Evolutionary conservation across 106 monocot genomes (phyloP).

Genomic region (Hemerocallis citrina): DNA sequence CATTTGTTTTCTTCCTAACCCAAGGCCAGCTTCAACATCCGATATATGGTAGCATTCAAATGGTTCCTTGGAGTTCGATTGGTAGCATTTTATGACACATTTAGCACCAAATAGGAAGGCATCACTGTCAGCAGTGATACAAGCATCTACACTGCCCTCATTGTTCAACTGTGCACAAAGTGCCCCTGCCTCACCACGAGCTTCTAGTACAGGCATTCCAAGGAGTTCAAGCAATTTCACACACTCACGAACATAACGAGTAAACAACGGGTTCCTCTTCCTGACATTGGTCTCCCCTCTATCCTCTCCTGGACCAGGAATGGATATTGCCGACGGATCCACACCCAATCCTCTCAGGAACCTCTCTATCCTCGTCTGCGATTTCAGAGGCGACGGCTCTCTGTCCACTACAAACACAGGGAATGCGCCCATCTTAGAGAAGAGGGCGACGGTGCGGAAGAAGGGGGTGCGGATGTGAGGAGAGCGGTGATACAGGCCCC

Average conservation of each 20-base stretch:
- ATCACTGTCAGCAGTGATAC: constrained; percentile 95
- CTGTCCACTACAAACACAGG: constrained; percentile 97
- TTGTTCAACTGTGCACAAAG: constrained; percentile 84
- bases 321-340: constrained; percentile 26
- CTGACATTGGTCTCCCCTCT: constrained; percentile 8
- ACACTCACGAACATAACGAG: constrained; percentile 53
- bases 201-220: constrained; percentile 82
- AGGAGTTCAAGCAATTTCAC: constrained; percentile 81
- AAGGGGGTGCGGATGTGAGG: constrained; percentile 84
- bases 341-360: constrained; percentile 64
- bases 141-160: constrained; percentile 91
- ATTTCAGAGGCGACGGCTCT: constrained; percentile 70
- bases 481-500: too few species aligned
- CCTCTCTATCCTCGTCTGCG: constrained; percentile 65
- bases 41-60: constrained; percentile 89
- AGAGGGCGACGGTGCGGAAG: constrained; percentile 89
- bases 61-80: constrained; percentile 79
- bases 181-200: constrained; percentile 81
- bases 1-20: constrained; percentile 80
- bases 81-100: constrained; percentile 73
- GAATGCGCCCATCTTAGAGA: constrained; percentile 93
- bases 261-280: constrained; percentile 56
- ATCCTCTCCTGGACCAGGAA: constrained; percentile 3
- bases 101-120: constrained; percentile 92
- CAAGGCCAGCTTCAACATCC: constrained; percentile 81